Base-by-base conservation (phyloP, 31 red algal species). In the Odonthalia washingtoniensis region DNA sequence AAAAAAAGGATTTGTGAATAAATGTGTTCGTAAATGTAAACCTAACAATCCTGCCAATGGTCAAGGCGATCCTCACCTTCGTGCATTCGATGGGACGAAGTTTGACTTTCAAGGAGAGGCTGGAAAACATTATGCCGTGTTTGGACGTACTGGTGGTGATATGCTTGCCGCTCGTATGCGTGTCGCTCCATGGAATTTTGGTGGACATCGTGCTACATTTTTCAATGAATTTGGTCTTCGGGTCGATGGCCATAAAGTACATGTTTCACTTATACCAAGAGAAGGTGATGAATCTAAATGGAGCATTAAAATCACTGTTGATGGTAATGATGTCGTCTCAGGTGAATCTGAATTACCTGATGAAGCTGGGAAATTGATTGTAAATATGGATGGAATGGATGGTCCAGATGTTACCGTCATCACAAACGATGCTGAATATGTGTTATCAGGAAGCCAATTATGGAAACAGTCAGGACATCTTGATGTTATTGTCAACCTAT, bases 401-500 rank as follows among this genome's bases (percentile, higher is more conserved):
- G 76, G 65, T 49, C 42, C 38, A 42, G 26, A 49, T 14, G 30
- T 80, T 38, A 64, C 32, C 26, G 52, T 80, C 2, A 1, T 37
- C n/a, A 80, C 42, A n/a, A 5, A 37, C 0, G 76, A 80, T 14
- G 65, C 43, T 38, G 46, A 80, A 35, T 80, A 61, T 18, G 43
- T 64, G 0, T 1, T 80, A 1, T 61, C 35, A 0, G 76, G 33
- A 36, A 61, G 26, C 36, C 5, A 62, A 24, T 1, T 64, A 1
- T 30, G 28, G 16, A 32, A 80, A 38, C 38, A 80, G 21, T 18
- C 53, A 57, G 53, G 76, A 5, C 76, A 80, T 31, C 24, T 80
- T 24, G 76, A 80, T 17, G 65, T 80, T 37, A 61, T 64, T 24
- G 76, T 80, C 42, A 80, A 49, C 3, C 28, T 80, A 1, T 4